A percentile compares a stretch with the other conserved stretches of the same genome.
Evolutionary conservation across 179 eudicot genomes (phyloP).

Genomic region (Actinidia polygama): DNA sequence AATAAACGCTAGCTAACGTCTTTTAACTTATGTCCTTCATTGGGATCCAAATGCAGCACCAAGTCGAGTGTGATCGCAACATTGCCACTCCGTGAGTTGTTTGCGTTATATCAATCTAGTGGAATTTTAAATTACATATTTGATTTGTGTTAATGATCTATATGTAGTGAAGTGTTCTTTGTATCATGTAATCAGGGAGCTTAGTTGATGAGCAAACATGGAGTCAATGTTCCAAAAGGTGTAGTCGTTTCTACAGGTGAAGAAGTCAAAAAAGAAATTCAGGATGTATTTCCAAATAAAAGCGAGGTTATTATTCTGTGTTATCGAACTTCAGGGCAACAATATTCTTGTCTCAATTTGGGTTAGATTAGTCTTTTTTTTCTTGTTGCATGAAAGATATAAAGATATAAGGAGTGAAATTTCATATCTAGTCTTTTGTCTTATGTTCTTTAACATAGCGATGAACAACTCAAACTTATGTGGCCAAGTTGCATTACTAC

Average conservation of each 20-base stretch:
- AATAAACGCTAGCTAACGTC: too few species aligned
- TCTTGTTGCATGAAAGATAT: neutral
- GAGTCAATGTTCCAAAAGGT: slow-evolving; percentile 91
- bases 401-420: neutral
- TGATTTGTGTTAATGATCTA: neutral
- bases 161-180: neutral
- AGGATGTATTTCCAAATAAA: slow-evolving; percentile 64
- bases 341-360: neutral
- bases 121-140: neutral
- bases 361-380: neutral
- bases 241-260: slow-evolving; percentile 64
- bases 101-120: neutral
- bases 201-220: slow-evolving; percentile 85
- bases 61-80: neutral
- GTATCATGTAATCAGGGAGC: slow-evolving; percentile 64
- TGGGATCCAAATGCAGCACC: neutral
- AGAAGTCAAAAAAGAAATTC: slow-evolving; percentile 64
- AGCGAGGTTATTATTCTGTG: slow-evolving; percentile 60
- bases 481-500: neutral
- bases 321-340: neutral
- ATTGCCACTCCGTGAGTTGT: neutral
- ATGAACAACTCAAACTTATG: neutral
- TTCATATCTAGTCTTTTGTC: neutral
- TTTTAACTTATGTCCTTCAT: neutral
- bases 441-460: neutral